Base-by-base conservation (phyloP, 768 basidiomycete species). In the Suillus occidentalis region DNA sequence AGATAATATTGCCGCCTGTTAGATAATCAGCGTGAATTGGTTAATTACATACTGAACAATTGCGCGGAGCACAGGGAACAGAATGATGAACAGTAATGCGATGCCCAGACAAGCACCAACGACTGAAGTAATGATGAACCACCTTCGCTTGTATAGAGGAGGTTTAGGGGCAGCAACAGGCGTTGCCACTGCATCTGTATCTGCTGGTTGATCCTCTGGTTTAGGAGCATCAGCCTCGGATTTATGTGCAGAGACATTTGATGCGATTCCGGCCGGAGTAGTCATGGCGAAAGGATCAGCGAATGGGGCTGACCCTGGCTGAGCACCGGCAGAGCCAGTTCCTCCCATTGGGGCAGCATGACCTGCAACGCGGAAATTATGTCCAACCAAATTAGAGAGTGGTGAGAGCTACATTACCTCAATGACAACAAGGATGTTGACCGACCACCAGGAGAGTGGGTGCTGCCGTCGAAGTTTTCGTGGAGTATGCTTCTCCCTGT, bases 61-160 rank as follows among this genome's bases (percentile, higher is more conserved):
- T 53, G 89, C 89, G 59, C 76, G 82, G 63, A 91, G 79, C 63
- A 91, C 87, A 7, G 89, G 89, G 73, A 85, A 91, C 31, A 91
- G 74, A 14, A 90, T 56, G 66, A 91, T 84, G 75, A 91, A 91
- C 22, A 91, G 74, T 43, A 90, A 72, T 16, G 82, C 87, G 61
- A 91, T 89, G 42, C 78, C 84, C 18, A 90, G 70, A 6, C 83
- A 81, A 20, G 81, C 74, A 4, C 80, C 70, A 36, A 89, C 79
- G 66, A 86, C 71, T 61, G 80, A 79, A 36, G 83, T 80, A 65
- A 89, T 82, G 64, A 90, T 87, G 78, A 90, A 89, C 81, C 82
- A 84, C 49, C 83, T 82, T 66, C 79, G 83, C 72, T 85, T 88
- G 78, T 87, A 89, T 63, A 89, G 81, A 16, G 86, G 87, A 37